Evolutionary conservation across 2,329 filamentous ascomycete genomes (phyloP), one percentile per base, ranked within the genome.

Genomic region (Spiromastix sp.): DNA sequence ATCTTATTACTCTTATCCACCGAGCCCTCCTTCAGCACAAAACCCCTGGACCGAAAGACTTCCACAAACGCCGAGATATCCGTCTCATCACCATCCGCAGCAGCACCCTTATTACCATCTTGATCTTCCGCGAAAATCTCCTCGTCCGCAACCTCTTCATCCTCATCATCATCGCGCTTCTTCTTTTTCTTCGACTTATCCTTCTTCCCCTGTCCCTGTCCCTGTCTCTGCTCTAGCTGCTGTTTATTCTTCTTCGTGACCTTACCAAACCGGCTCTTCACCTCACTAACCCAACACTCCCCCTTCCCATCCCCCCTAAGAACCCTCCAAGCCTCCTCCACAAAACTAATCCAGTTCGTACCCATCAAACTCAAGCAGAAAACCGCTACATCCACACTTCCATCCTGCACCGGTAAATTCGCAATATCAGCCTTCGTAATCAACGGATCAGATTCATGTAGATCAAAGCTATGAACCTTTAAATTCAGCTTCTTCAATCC

Each of bases 301-400:
- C 91, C 63, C 43, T 64, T 66, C 20, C 63, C 91, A 54, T 91
- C 89, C 74, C 86, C 87, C 53, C 85, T 81, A 42, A 98, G 72
- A 34, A 96, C 71, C 36, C 91, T 79, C 67, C 85, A 93, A 10
- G 89, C 89, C 64, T 98, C 91, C 62, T 96, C 91, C 50, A 98
- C 74, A 57, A 98, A 96, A 49, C 85, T 79, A 35, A 93, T 74
- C 89, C 91, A 98, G 64, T 98, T 98, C 37, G 91, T 98, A 53
- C 91, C 91, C 91, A 98, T 98, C 40, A 98, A 74, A 32, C 89
- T 91, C 20, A 98, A 72, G 59, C 91, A 98, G 68, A 96, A 96
- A 47, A 98, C 79, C 32, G 84, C 84, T 4, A 98, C 71, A 57
- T 98, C 86, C 42, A 86, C 78, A 42, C 73, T 77, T 29, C 77